Evolutionary conservation across 1,139 yeast species (phyloP).

Genomic region (Nakaseomyces nivariensis): DNA sequence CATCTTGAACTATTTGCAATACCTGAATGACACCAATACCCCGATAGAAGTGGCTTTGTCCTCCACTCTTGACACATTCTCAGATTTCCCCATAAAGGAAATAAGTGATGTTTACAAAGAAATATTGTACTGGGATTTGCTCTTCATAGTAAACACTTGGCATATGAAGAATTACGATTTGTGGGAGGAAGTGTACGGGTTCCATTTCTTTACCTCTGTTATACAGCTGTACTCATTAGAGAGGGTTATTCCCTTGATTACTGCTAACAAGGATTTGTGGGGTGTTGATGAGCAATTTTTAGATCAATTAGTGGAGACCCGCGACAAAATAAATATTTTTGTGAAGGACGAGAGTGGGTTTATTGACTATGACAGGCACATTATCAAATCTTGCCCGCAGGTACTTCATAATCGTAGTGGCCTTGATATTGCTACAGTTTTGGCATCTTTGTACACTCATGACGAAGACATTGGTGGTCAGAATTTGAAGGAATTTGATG

Average conservation of each 20-base stretch:
- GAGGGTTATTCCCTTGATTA: slow-evolving; percentile 41
- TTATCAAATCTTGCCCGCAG: slow-evolving; percentile 32
- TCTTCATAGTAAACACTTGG: slow-evolving; percentile 61
- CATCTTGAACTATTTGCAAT: slow-evolving; percentile 44
- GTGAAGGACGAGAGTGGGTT: background rate
- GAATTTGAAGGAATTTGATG: slow-evolving; percentile 44
- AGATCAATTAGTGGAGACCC: slow-evolving; percentile 17
- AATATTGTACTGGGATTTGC: slow-evolving; percentile 61
- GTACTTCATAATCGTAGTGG: slow-evolving; percentile 49
- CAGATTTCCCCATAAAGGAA: slow-evolving; percentile 16
- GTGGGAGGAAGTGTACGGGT: slow-evolving; percentile 81
- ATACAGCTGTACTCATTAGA: slow-evolving; percentile 63
- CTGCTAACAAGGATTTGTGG: slow-evolving; percentile 20
- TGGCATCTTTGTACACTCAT: slow-evolving; percentile 62
- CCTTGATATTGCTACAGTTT: slow-evolving; percentile 66
- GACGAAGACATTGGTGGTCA: slow-evolving; percentile 33
- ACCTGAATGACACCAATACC: slow-evolving; percentile 32
- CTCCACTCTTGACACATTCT: background rate
- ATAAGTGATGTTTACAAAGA: slow-evolving; percentile 36
- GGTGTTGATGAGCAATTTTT: slow-evolving; percentile 1
- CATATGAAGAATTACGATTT: slow-evolving; percentile 59
- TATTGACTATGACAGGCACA: background rate
- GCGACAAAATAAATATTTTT: slow-evolving; percentile 2
- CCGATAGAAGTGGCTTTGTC: slow-evolving; percentile 11
- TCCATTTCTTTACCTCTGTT: slow-evolving; percentile 70